Evolutionary conservation across 495 filamentous ascomycete species (phyloP).

Genomic region (Polyplosphaeria fusca): DNA sequence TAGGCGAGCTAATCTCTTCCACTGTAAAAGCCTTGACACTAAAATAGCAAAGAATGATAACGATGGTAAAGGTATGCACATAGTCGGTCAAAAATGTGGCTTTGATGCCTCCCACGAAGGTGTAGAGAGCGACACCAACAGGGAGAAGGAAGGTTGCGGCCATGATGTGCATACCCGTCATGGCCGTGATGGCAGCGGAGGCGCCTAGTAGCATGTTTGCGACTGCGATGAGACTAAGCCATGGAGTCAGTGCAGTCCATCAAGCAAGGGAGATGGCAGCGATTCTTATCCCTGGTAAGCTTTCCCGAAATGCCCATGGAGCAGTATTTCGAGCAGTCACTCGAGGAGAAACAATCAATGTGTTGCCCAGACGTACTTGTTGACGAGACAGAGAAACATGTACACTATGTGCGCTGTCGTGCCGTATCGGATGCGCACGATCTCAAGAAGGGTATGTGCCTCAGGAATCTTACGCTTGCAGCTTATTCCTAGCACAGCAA

Average conservation of each 20-base stretch:
- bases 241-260: too few species aligned
- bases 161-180: conserved; percentile 49
- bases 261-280: too few species aligned
- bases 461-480: conserved; percentile 32
- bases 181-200: conserved; percentile 36
- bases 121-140: conserved; percentile 45
- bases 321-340: too few species aligned
- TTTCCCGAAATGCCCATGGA: too few species aligned
- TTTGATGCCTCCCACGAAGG: conserved; percentile 49
- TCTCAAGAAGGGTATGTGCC: conserved; percentile 33
- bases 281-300: too few species aligned
- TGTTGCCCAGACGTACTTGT: too few species aligned
- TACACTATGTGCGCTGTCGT: conserved; percentile 56
- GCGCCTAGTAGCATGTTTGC: conserved; percentile 49
- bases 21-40: conserved; percentile 36
- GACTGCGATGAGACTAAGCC: conserved; percentile 45
- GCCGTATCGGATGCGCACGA: conserved; percentile 35
- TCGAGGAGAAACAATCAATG: too few species aligned
- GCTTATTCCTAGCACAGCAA: conserved; percentile 31
- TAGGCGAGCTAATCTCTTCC: conserved; percentile 27
- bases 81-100: conserved; percentile 43
- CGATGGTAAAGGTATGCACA: conserved; percentile 24
- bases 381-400: conserved; percentile 45
- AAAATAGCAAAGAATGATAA: conserved; percentile 47
- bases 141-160: conserved; percentile 47